phyloP scores from a whole-genome alignment of 2,329 filamentous ascomycete genomes.

The Ophiosphaerella korrae region DNA sequence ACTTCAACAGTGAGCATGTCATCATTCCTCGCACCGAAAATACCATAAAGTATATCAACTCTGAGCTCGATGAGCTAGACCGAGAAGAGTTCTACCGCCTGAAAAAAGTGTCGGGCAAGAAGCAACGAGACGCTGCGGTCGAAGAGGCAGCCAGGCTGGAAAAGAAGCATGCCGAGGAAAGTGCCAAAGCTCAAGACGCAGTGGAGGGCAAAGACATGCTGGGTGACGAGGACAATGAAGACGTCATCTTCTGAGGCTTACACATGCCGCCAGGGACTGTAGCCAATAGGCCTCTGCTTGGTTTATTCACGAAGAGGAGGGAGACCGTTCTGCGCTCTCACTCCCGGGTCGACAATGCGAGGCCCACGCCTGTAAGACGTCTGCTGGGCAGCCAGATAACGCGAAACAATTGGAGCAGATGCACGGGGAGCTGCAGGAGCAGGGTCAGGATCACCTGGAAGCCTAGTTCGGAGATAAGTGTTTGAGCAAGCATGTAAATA shows the following conservation, averaged over 20 bases:
- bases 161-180: slow-evolving; percentile 48
- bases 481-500: slow-evolving; percentile 8
- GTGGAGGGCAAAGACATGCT: slow-evolving; percentile 67
- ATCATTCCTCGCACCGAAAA: slow-evolving; percentile 98
- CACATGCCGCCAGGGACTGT: not conserved
- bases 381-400: too few relatives aligned
- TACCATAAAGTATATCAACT: slow-evolving; percentile 99
- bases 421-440: not conserved
- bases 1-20: slow-evolving; percentile 72
- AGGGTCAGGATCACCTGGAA: not conserved
- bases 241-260: slow-evolving; percentile 75
- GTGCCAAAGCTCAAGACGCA: slow-evolving; percentile 31
- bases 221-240: slow-evolving; percentile 76
- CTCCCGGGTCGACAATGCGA: too few relatives aligned
- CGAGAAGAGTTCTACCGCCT: slow-evolving; percentile 97
- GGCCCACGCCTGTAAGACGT: too few relatives aligned
- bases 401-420: slow-evolving; percentile 2
- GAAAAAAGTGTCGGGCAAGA: slow-evolving; percentile 86
- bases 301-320: too few relatives aligned
- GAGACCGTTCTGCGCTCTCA: too few relatives aligned
- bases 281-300: not conserved
- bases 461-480: slow-evolving; percentile 11
- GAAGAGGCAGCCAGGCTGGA: slow-evolving; percentile 45
- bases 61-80: slow-evolving; percentile 94
- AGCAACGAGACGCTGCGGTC: slow-evolving; percentile 57